These are phyloP conservation scores for Zarea fungicola DNA, from an alignment of 2,329 filamentous ascomycete genomes.

Conservation along the genomic window DNA sequence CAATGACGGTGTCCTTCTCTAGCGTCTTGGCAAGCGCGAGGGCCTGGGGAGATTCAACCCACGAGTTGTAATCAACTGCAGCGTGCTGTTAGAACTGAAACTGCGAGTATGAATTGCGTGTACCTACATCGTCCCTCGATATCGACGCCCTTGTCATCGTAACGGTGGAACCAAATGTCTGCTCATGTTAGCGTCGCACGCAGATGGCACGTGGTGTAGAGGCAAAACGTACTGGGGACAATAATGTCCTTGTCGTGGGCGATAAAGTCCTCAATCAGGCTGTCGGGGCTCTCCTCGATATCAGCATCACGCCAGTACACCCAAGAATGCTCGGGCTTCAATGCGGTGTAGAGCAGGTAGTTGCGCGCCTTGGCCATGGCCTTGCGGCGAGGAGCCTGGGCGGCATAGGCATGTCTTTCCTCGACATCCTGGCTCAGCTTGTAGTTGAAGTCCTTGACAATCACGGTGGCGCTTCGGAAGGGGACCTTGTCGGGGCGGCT, in stretches of 20 bases:
- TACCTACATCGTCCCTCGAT: constrained; percentile 89
- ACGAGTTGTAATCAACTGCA: constrained; percentile 96
- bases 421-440: constrained; percentile 72
- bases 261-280: constrained; percentile 91
- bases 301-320: constrained; percentile 98
- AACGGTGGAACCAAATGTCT: constrained; percentile 98
- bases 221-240: constrained; percentile 72
- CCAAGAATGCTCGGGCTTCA: constrained; percentile 95
- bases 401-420: constrained; percentile 78
- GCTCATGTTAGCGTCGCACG: constrained; percentile 22
- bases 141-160: constrained; percentile 67
- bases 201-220: background rate
- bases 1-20: constrained; percentile 75
- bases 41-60: constrained; percentile 87
- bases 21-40: constrained; percentile 68
- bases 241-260: constrained; percentile 89
- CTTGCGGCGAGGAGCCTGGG: constrained; percentile 85
- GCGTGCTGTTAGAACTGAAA: constrained; percentile 12
- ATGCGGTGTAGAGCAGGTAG: constrained; percentile 75
- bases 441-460: constrained; percentile 87
- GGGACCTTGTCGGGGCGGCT: constrained; percentile 71
- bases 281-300: constrained; percentile 81
- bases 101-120: no score
- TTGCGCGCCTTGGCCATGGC: constrained; percentile 87
- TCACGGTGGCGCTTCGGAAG: constrained; percentile 77